Conservation (phyloP, 2,329 filamentous ascomycete species). For the Metarhizium album region DNA sequence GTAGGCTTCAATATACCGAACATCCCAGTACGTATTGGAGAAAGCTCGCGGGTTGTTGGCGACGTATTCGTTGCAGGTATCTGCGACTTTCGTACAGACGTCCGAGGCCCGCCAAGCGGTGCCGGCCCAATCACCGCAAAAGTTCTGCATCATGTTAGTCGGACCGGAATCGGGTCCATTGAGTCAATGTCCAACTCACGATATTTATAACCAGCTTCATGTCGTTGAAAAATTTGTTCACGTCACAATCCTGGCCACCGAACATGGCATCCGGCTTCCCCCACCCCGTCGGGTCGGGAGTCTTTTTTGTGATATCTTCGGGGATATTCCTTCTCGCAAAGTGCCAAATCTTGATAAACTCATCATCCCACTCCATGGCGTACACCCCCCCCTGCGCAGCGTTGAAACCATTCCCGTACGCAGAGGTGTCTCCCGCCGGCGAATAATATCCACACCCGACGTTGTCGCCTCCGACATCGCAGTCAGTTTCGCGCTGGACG, state of each 20-base stretch:
- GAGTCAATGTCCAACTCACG: conserved; percentile 17
- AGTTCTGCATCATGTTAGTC: conserved; percentile 33
- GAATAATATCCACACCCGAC: conserved; percentile 35
- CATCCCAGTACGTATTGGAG: conserved; percentile 36
- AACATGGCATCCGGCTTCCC: conserved; percentile 59
- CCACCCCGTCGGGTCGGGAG: conserved; percentile 57
- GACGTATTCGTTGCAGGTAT: conserved; percentile 36
- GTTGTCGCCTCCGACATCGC: conserved; percentile 25
- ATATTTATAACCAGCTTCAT: conserved; percentile 67
- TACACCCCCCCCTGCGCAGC: conserved; percentile 55
- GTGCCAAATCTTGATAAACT: conserved; percentile 64
- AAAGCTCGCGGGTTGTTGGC: conserved; percentile 33
- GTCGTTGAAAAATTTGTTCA: conserved; percentile 52
- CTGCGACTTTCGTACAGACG: conserved; percentile 27
- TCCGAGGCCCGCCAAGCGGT: conserved; percentile 29
- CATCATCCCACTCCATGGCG: conserved; percentile 58
- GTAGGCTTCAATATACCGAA: conserved; percentile 44
- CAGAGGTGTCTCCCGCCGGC: conserved; percentile 28
- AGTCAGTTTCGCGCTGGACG: conserved; percentile 21
- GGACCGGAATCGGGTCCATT: neutral
- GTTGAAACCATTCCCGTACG: conserved; percentile 58
- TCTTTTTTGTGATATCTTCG: conserved; percentile 45
- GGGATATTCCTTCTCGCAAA: conserved; percentile 59
- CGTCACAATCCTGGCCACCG: conserved; percentile 52
- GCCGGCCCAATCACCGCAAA: conserved; percentile 68